A percentile compares a stretch with the other conserved stretches of the same genome.
Evolutionary conservation across 352 stramenopile species (phyloP).

Genomic region (Globisporangium nunn): DNA sequence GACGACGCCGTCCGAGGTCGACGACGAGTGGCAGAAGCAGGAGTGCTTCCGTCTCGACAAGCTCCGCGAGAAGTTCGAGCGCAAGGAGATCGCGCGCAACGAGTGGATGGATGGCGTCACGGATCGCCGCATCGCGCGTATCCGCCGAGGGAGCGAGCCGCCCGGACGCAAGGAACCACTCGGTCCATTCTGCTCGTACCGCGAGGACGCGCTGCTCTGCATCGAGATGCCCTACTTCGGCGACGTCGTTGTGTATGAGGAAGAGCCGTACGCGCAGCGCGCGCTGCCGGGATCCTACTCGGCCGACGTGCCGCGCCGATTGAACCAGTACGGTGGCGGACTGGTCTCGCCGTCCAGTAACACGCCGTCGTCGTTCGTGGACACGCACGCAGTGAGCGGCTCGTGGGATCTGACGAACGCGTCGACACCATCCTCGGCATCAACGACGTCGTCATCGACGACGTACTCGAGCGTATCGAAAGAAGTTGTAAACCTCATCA

Average conservation of each 20-base stretch:
- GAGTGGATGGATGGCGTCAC: constrained; percentile 91
- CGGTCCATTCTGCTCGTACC: constrained; percentile 74
- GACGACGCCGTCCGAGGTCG: constrained; percentile 60
- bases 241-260: constrained; percentile 89
- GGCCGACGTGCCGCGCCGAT: constrained; percentile 32
- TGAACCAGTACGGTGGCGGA: constrained; percentile 27
- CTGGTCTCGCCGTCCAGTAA: constrained; percentile 11
- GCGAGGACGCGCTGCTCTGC: constrained; percentile 74
- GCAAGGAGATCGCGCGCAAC: constrained; percentile 78
- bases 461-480: constrained; percentile 16
- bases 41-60: constrained; percentile 85
- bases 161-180: constrained; percentile 61
- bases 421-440: constrained; percentile 10
- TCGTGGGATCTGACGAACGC: constrained; percentile 33
- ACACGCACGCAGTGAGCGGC: constrained; percentile 34
- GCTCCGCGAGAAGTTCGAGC: constrained; percentile 84
- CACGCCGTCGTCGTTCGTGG: constrained; percentile 20
- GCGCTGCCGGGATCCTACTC: constrained; percentile 48
- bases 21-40: constrained; percentile 64
- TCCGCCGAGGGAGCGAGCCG: constrained; percentile 71
- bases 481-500: constrained; percentile 49
- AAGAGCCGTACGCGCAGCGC: constrained; percentile 84
- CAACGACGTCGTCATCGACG: constrained; percentile 2
- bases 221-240: constrained; percentile 90
- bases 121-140: constrained; percentile 77